Percentiles rank a stretch among this genome's conserved stretches.
Conservation (phyloP, 2,329 filamentous ascomycete genomes). For the Hypoxylon sp. region DNA sequence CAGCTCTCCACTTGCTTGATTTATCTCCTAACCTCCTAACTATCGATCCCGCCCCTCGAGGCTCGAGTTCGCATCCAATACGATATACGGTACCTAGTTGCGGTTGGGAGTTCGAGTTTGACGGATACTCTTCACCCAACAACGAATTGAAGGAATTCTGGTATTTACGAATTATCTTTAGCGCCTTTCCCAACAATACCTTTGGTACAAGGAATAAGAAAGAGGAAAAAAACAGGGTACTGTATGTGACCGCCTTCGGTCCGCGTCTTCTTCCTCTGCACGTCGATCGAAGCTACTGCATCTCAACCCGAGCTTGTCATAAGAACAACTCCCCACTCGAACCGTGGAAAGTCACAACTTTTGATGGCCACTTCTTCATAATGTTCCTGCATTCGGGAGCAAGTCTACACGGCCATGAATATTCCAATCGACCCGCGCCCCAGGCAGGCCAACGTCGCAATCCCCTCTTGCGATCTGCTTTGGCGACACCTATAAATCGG, state of each 20-base stretch:
- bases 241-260: constrained; percentile 4
- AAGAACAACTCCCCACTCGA: constrained; percentile 10
- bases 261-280: constrained; percentile 5
- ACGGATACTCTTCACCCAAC: constrained; percentile 2
- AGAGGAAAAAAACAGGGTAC: constrained; percentile 10
- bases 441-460: constrained; percentile 41
- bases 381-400: constrained; percentile 70
- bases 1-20: constrained; percentile 33
- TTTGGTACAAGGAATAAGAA: background rate
- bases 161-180: too few relatives aligned
- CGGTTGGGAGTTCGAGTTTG: constrained; percentile 8
- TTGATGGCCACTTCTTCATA: constrained; percentile 37
- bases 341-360: constrained; percentile 21
- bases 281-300: constrained; percentile 22
- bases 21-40: constrained; percentile 7
- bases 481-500: constrained; percentile 40
- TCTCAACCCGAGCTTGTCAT: constrained; percentile 19
- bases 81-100: constrained; percentile 8
- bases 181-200: background rate
- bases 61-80: constrained; percentile 4
- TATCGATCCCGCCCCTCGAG: constrained; percentile 14
- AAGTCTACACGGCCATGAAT: constrained; percentile 68
- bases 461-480: constrained; percentile 43
- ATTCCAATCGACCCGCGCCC: constrained; percentile 53
- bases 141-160: background rate